Conservation (phyloP, 2,329 filamentous ascomycete genomes). For the Aspergillus calidoustus region DNA sequence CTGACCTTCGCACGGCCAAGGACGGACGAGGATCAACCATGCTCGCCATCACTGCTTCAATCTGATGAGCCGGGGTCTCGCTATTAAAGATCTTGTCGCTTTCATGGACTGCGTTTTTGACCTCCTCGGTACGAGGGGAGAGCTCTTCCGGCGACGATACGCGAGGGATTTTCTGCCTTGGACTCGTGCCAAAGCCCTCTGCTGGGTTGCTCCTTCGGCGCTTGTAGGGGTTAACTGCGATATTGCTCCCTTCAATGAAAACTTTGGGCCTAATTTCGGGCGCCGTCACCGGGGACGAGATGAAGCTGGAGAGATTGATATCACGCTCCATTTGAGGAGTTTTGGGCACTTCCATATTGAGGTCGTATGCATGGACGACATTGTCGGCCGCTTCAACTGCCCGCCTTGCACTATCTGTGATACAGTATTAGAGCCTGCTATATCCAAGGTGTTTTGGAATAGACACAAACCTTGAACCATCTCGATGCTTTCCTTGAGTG, state of each 20-base stretch:
- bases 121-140: slow-evolving; percentile 45
- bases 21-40: slow-evolving; percentile 43
- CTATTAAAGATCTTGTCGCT: slow-evolving; percentile 47
- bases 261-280: slow-evolving; percentile 45
- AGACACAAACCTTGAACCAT: slow-evolving; percentile 64
- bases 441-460: neutral
- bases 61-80: slow-evolving; percentile 38
- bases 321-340: slow-evolving; percentile 55
- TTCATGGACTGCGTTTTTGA: slow-evolving; percentile 49
- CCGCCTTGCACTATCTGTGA: slow-evolving; percentile 68
- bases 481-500: slow-evolving; percentile 71
- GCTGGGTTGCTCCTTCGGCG: slow-evolving; percentile 48
- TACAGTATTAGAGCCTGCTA: slow-evolving; percentile 12
- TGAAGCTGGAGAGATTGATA: slow-evolving; percentile 37
- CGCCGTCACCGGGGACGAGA: slow-evolving; percentile 27
- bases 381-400: slow-evolving; percentile 77
- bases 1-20: slow-evolving; percentile 41
- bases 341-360: slow-evolving; percentile 75
- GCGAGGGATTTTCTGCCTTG: slow-evolving; percentile 42
- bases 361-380: slow-evolving; percentile 74
- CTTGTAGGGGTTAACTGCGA: slow-evolving; percentile 51
- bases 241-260: slow-evolving; percentile 49
- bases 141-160: slow-evolving; percentile 39
- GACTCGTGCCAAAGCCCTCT: slow-evolving; percentile 39
- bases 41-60: slow-evolving; percentile 47